Conservation (phyloP, 176 grass and related monocot species). For the Carex cristatella region DNA sequence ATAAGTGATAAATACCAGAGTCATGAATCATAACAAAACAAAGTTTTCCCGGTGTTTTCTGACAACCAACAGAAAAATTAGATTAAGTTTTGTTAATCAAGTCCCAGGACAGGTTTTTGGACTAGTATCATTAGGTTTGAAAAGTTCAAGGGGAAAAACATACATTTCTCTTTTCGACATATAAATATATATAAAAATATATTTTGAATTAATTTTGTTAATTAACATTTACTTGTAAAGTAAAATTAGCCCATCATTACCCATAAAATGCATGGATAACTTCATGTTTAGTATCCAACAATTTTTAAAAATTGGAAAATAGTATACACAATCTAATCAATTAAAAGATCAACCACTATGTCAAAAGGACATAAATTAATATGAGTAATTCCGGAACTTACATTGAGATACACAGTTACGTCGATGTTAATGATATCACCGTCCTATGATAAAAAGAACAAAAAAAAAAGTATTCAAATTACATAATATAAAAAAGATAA, state of each 20-base stretch:
- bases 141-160: no score
- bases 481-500: not conserved
- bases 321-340: not conserved
- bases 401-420: conserved; percentile 94
- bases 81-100: no score
- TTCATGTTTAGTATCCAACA: not conserved
- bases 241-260: not conserved
- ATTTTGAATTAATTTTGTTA: not conserved
- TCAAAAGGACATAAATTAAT: not conserved
- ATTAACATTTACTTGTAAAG: not conserved
- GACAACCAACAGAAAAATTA: no score
- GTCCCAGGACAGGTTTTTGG: no score
- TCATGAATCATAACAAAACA: no score
- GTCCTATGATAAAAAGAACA: conserved; percentile 46
- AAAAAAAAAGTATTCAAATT: conserved; percentile 8
- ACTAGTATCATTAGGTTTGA: no score
- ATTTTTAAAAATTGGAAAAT: not conserved
- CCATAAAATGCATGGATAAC: not conserved
- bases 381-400: conserved; percentile 29
- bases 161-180: no score
- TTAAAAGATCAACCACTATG: not conserved
- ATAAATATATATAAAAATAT: no score
- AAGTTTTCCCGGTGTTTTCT: no score
- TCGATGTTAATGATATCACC: conserved; percentile 98
- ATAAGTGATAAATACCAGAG: no score